Conservation (phyloP, 2,329 filamentous ascomycete species). For the Arthrocladium fulminans region DNA sequence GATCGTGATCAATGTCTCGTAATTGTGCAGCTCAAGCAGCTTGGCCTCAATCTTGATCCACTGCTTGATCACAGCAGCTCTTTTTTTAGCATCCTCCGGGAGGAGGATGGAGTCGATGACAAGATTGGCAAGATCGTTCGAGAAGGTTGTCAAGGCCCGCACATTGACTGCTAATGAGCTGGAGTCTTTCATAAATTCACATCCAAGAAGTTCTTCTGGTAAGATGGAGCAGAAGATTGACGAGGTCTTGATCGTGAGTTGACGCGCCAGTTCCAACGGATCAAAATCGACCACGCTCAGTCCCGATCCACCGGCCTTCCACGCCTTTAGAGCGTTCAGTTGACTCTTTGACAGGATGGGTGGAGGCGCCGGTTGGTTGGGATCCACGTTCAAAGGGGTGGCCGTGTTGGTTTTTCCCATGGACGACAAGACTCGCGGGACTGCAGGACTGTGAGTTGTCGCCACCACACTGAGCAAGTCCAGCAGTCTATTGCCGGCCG, state of each 20-base stretch:
- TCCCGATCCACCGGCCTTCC: conserved; percentile 60
- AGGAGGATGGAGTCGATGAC: conserved; percentile 88
- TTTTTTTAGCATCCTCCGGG: conserved; percentile 83
- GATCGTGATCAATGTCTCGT: conserved; percentile 93
- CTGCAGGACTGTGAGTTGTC: conserved; percentile 61
- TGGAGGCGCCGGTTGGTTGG: conserved; percentile 62
- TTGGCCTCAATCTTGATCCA: conserved; percentile 93
- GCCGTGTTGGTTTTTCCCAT: conserved; percentile 82
- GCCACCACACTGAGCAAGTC: conserved; percentile 74
- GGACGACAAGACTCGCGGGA: conserved; percentile 73
- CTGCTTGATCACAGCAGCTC: conserved; percentile 84
- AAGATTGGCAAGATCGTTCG: conserved; percentile 83
- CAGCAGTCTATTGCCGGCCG: conserved; percentile 68
- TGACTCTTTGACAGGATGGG: conserved; percentile 69
- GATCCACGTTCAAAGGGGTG: conserved; percentile 58
- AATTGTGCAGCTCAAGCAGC: conserved; percentile 85
- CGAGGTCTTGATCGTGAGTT: conserved; percentile 88
- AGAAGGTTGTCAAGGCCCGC: conserved; percentile 84
- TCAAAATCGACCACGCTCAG: conserved; percentile 85
- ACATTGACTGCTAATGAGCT: conserved; percentile 77
- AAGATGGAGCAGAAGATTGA: conserved; percentile 83
- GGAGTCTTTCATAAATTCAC: conserved; percentile 87
- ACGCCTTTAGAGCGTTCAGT: conserved; percentile 59
- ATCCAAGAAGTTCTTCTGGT: conserved; percentile 81
- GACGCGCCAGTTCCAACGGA: conserved; percentile 78